These are phyloP conservation scores for Xenosphaeropsis pyriputrescens DNA, from an alignment of 2,329 filamentous ascomycete species.

Conservation along the genomic window DNA sequence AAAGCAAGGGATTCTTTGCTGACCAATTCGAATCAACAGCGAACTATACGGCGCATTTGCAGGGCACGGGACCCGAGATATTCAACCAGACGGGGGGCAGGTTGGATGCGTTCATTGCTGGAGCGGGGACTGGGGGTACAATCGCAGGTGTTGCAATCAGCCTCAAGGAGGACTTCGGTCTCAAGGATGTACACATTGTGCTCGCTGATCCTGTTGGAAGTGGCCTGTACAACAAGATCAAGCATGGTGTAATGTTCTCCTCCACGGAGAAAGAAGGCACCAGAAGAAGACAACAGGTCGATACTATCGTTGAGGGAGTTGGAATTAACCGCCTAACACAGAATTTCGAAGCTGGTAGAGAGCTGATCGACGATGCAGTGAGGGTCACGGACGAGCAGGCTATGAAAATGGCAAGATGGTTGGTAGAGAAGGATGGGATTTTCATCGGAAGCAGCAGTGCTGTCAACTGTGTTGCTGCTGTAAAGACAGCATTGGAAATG, in stretches of 20 bases:
- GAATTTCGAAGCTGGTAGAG: slow-evolving; percentile 79
- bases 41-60: slow-evolving; percentile 77
- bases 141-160: slow-evolving; percentile 75
- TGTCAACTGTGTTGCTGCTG: slow-evolving; percentile 85
- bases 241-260: slow-evolving; percentile 93
- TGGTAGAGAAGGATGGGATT: slow-evolving; percentile 89
- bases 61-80: slow-evolving; percentile 81
- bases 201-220: slow-evolving; percentile 91
- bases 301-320: slow-evolving; percentile 91
- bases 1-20: slow-evolving; percentile 77
- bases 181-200: slow-evolving; percentile 44
- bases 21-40: slow-evolving; percentile 90
- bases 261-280: slow-evolving; percentile 82
- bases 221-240: slow-evolving; percentile 82
- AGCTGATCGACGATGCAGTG: slow-evolving; percentile 81
- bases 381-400: slow-evolving; percentile 82
- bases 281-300: slow-evolving; percentile 75
- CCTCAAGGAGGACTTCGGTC: slow-evolving; percentile 48
- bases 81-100: slow-evolving; percentile 58
- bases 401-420: slow-evolving; percentile 84
- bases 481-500: slow-evolving; percentile 49
- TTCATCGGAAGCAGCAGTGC: slow-evolving; percentile 90
- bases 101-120: slow-evolving; percentile 80
- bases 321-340: slow-evolving; percentile 89
- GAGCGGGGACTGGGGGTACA: slow-evolving; percentile 89